Percentiles rank a stretch among this genome's conserved stretches.
Conservation (phyloP, 352 stramenopile genomes). For the Phytophthora sojae region DNA sequence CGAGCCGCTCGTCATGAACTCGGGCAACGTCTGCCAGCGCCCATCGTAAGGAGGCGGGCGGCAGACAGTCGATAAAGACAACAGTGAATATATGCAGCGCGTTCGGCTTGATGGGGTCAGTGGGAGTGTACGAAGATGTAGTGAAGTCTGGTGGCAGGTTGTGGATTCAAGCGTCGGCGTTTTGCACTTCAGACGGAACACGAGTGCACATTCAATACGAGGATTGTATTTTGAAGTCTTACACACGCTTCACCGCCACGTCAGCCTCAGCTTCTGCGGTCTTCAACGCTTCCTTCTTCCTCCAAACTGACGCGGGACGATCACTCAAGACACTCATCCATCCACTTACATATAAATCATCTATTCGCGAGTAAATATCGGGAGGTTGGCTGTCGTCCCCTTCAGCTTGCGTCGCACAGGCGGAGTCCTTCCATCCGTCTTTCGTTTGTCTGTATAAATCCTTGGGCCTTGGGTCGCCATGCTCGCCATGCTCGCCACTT, state of each 20-base stretch:
- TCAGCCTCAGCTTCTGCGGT: background rate
- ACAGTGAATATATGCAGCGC: too few relatives aligned
- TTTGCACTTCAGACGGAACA: too few relatives aligned
- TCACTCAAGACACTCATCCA: slow-evolving; percentile 16
- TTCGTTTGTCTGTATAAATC: too few relatives aligned
- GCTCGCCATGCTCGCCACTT: background rate
- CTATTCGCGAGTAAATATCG: slow-evolving; percentile 21
- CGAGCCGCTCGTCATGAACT: slow-evolving; percentile 82
- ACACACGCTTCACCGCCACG: slow-evolving; percentile 1
- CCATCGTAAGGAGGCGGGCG: slow-evolving; percentile 32
- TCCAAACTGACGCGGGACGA: slow-evolving; percentile 13
- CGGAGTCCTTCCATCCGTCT: slow-evolving; percentile 7
- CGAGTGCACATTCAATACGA: background rate
- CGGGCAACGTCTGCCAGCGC: slow-evolving; percentile 80
- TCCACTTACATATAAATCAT: slow-evolving; percentile 29
- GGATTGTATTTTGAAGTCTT: background rate
- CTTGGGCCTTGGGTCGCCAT: background rate
- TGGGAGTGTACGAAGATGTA: too few relatives aligned
- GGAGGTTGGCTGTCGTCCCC: background rate
- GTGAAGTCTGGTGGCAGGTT: background rate
- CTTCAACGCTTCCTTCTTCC: background rate
- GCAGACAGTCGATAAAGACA: too few relatives aligned
- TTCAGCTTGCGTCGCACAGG: background rate
- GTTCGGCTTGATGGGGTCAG: too few relatives aligned
- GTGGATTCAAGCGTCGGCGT: background rate